Evolutionary conservation across 305 asterid genomes (phyloP).

Genomic region (Rubia tinctorum): DNA sequence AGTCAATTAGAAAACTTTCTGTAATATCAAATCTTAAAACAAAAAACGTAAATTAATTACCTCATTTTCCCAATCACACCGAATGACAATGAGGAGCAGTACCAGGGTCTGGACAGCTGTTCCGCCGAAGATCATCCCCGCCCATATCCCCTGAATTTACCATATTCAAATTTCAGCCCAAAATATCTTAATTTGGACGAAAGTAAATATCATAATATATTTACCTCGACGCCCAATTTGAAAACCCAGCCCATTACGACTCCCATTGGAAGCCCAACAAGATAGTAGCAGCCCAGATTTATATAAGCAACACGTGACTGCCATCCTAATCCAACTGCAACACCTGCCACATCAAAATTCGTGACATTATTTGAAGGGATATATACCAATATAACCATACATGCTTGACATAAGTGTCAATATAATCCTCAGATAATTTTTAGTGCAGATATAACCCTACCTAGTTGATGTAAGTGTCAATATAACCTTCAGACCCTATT

Average conservation of each 20-base stretch:
- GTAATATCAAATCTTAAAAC: neutral
- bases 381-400: no score
- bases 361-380: neutral
- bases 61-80: slow-evolving; percentile 28
- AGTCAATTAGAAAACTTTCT: no score
- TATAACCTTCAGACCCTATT: no score
- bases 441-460: no score
- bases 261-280: slow-evolving; percentile 59
- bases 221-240: slow-evolving; percentile 53
- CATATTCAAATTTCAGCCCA: neutral
- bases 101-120: slow-evolving; percentile 23
- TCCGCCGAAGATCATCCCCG: slow-evolving; percentile 29
- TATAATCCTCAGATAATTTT: no score
- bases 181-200: neutral
- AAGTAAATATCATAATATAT: neutral
- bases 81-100: slow-evolving; percentile 13
- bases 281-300: slow-evolving; percentile 40
- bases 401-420: no score
- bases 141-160: slow-evolving; percentile 26
- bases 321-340: slow-evolving; percentile 63
- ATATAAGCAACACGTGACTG: slow-evolving; percentile 48
- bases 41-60: slow-evolving; percentile 6
- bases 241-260: slow-evolving; percentile 34
- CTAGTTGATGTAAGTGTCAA: no score
- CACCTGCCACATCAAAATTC: slow-evolving; percentile 25